phyloP scores from a whole-genome alignment of 169 alveolate species.

The Plasmodium ovale region DNA sequence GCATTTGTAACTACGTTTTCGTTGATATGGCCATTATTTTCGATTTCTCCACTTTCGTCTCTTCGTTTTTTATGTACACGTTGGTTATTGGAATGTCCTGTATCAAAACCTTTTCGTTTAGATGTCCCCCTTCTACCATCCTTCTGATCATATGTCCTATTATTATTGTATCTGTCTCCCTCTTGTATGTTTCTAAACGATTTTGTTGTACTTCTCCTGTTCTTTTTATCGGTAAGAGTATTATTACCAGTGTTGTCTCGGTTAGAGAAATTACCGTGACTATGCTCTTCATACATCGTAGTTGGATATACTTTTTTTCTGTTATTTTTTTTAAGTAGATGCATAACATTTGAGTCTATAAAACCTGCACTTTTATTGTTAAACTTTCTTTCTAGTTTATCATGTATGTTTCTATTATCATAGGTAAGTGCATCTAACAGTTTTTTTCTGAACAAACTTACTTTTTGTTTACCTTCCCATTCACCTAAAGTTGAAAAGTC shows the following conservation, averaged over 20 bases:
- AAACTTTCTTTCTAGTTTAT: conserved; percentile 10
- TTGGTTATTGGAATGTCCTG: neutral
- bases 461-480: conserved; percentile 51
- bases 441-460: conserved; percentile 1
- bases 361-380: conserved; percentile 13
- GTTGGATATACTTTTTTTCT: neutral
- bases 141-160: neutral
- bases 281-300: neutral
- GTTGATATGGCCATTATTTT: neutral
- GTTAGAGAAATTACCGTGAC: too few relatives aligned
- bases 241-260: neutral
- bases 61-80: conserved; percentile 16
- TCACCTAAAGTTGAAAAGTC: conserved; percentile 35
- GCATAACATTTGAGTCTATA: conserved; percentile 42
- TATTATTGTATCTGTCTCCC: neutral
- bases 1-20: neutral
- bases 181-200: neutral
- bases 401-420: conserved; percentile 22
- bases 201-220: too few relatives aligned
- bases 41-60: neutral
- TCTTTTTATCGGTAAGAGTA: neutral
- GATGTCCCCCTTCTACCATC: neutral
- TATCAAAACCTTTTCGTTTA: conserved; percentile 2
- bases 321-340: conserved; percentile 18
- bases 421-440: conserved; percentile 13